Conservation (phyloP, 192 early-diverging fungal genomes). For the Piromyces finnis region DNA sequence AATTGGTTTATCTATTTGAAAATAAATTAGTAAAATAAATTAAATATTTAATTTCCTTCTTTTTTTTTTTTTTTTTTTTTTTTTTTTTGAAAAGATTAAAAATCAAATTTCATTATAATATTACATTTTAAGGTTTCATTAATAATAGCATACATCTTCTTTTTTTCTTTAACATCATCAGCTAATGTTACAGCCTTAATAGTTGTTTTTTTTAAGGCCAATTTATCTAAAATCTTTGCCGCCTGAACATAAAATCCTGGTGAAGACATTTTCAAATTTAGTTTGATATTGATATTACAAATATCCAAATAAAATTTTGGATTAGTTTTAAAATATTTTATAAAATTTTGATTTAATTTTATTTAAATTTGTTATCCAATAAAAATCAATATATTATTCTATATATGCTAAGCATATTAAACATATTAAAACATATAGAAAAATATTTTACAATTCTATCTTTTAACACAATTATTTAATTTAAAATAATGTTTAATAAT, state of each 20-base stretch:
- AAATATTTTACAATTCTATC: too few species aligned
- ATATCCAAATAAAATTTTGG: too few species aligned
- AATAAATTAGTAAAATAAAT: too few species aligned
- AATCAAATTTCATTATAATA: neutral
- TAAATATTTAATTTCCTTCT: too few species aligned
- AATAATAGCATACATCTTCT: slow-evolving; percentile 70
- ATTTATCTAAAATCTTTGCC: slow-evolving; percentile 53
- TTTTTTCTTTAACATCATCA: slow-evolving; percentile 42
- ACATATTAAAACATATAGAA: too few species aligned
- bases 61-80: too few species aligned
- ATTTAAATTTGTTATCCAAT: neutral
- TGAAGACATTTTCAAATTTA: neutral
- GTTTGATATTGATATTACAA: too few species aligned
- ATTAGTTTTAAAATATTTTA: too few species aligned
- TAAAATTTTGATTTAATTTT: neutral
- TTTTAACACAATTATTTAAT: too few species aligned
- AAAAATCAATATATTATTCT: neutral
- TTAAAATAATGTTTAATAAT: too few species aligned
- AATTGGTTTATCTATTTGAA: slow-evolving; percentile 19
- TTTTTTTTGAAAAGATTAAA: too few species aligned
- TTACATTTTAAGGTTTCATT: slow-evolving; percentile 81
- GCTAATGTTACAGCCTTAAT: slow-evolving; percentile 44
- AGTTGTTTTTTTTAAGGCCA: slow-evolving; percentile 50
- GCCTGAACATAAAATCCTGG: slow-evolving; percentile 43
- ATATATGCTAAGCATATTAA: neutral